These are phyloP conservation scores for Forsythia viridissima DNA, from an alignment of 257 asterid genomes.

Conservation along the genomic window DNA sequence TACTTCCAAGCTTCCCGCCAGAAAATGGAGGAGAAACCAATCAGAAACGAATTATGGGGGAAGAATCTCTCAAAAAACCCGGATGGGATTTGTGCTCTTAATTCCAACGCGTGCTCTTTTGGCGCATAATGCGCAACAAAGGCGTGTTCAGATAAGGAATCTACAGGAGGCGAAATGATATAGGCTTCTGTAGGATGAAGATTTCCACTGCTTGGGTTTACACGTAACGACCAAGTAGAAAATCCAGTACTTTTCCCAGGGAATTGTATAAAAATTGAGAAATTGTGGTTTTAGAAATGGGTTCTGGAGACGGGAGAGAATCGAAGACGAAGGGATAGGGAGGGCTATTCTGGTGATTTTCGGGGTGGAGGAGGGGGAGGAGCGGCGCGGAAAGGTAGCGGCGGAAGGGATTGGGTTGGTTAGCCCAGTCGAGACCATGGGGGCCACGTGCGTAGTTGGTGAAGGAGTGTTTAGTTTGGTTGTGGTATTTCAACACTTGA, in stretches of 20 bases:
- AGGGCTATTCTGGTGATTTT: slow-evolving; percentile 31
- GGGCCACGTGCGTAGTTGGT: slow-evolving; percentile 82
- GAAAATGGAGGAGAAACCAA: slow-evolving; percentile 81
- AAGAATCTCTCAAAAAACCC: slow-evolving; percentile 42
- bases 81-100: slow-evolving; percentile 59
- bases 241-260: slow-evolving; percentile 74
- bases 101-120: slow-evolving; percentile 84
- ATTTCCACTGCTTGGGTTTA: slow-evolving; percentile 98
- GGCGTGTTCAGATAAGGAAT: slow-evolving; percentile 45
- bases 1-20: slow-evolving; percentile 99
- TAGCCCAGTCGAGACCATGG: slow-evolving; percentile 92
- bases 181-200: slow-evolving; percentile 93
- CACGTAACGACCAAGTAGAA: slow-evolving; percentile 94
- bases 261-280: slow-evolving; percentile 68
- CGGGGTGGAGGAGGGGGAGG: slow-evolving; percentile 63
- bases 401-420: slow-evolving; percentile 97
- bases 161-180: slow-evolving; percentile 60
- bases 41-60: slow-evolving; percentile 60
- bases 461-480: slow-evolving; percentile 76
- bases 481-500: slow-evolving; percentile 68
- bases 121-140: slow-evolving; percentile 92
- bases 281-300: slow-evolving; percentile 55
- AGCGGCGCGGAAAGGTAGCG: slow-evolving; percentile 71
- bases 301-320: slow-evolving; percentile 53
- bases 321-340: slow-evolving; percentile 51